Percentiles rank a stretch among this genome's conserved stretches.
Evolutionary conservation across 495 filamentous ascomycete species (phyloP).

Genomic region (Neurospora sp.): DNA sequence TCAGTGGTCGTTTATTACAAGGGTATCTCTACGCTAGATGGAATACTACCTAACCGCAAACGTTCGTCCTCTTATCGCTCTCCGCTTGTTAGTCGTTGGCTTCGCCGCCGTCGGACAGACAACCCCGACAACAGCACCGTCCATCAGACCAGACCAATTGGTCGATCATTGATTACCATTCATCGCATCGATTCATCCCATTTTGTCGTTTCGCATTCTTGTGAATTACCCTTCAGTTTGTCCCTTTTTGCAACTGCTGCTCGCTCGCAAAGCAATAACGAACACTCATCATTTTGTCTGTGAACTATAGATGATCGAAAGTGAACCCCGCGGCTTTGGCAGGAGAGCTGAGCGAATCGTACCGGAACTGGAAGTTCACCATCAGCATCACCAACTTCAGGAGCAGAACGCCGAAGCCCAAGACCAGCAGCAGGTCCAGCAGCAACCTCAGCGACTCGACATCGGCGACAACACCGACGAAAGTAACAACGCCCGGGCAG

Average conservation of each 20-base stretch:
- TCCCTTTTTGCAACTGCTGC: background rate
- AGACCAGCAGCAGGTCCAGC: background rate
- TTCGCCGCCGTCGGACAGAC: background rate
- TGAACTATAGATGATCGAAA: background rate
- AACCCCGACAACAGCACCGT: background rate
- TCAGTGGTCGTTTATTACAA: background rate
- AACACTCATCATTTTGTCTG: background rate
- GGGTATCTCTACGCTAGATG: background rate
- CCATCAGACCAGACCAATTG: background rate
- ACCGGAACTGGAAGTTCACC: background rate
- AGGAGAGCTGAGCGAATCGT: background rate
- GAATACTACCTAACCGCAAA: background rate
- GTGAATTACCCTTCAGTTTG: background rate
- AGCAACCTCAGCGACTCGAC: background rate
- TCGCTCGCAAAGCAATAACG: background rate
- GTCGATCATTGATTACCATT: background rate
- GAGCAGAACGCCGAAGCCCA: background rate
- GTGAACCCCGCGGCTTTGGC: background rate
- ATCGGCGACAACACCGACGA: background rate
- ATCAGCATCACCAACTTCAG: background rate
- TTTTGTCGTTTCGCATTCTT: background rate
- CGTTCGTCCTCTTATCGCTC: background rate
- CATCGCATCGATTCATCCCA: background rate
- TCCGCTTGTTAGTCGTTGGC: background rate
- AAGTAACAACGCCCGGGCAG: background rate